Evolutionary conservation across 441 rosid species (phyloP), one percentile per base, ranked within the genome.

Genomic region (Pelargonium fulgidum): DNA sequence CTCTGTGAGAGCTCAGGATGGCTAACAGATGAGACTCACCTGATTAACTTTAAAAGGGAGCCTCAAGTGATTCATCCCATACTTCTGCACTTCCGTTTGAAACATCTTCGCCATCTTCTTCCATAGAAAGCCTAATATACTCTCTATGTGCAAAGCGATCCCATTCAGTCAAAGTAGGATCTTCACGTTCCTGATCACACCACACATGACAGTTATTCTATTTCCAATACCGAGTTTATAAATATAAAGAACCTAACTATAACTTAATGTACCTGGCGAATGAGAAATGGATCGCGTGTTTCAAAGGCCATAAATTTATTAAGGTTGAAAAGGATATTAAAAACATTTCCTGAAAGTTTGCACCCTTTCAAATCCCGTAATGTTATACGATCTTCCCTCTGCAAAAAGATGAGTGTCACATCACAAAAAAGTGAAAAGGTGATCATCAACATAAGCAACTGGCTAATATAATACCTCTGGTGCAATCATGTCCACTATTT

Each of bases 31-130:
- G 5, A 61, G 24, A 61, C 70, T 59, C 70, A 79, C 85, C 80
- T 75, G 16, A 50, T 47, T 63, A 68, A 58, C 67, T 58, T 58
- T 77, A 84, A 73, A 84, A 86, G 0, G 88, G 86, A 68, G 88
- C 84, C 75, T 80, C 90, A 64, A 84, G 85, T 24, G 90, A 81
- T 75, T 84, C 88, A 77, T 86, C 88, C 91, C 91, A 86, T 33
- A 83, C 83, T 72, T 86, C 88, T 62, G 83, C 87, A 79, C 88
- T 86, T 70, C 88, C 88, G 76, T 84, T 84, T 20, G 91, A 86
- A 69, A 75, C 81, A 73, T 82, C 82, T 59, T 84, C 88, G 11
- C 81, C 90, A 76, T 86, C 90, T 80, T 83, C 86, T 73, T 82
- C 87, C 88, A 83, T 83, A 24, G 87, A 81, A 64, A 84, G 85